Evolutionary conservation across 306 rosid genomes (phyloP).

Genomic region (Crotalaria pallida): DNA sequence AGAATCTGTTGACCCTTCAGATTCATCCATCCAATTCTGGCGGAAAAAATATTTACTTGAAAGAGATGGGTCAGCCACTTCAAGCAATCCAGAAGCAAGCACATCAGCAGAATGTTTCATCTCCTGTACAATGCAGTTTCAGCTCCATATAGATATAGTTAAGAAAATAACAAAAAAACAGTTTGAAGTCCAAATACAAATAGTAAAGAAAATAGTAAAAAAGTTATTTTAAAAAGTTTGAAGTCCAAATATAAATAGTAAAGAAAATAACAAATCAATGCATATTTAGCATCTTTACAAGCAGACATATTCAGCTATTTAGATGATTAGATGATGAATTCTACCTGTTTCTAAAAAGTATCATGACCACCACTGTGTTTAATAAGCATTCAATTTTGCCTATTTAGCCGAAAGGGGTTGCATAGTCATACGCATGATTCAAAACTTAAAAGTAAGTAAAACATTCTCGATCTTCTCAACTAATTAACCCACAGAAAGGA

Average conservation of each 20-base stretch:
- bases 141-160: neutral
- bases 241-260: neutral
- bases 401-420: neutral
- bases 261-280: slow-evolving; percentile 1
- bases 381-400: slow-evolving; percentile 3
- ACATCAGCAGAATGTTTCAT: slow-evolving; percentile 96
- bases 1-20: slow-evolving; percentile 61
- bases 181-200: slow-evolving; percentile 11
- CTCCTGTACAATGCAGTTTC: slow-evolving; percentile 53
- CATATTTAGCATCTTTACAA: slow-evolving; percentile 11
- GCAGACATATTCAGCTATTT: slow-evolving; percentile 5
- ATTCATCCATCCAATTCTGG: slow-evolving; percentile 80
- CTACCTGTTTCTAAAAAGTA: slow-evolving; percentile 1
- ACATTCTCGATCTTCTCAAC: neutral
- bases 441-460: slow-evolving; percentile 12
- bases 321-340: neutral
- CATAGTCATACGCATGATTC: slow-evolving; percentile 7
- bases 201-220: neutral
- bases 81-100: slow-evolving; percentile 99
- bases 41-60: slow-evolving; percentile 83
- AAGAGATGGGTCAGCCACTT: slow-evolving; percentile 91
- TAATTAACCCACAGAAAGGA: slow-evolving; percentile 17
- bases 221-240: slow-evolving; percentile 19
- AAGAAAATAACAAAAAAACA: neutral
- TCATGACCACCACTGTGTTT: neutral